Evolutionary conservation across 2,329 filamentous ascomycete genomes (phyloP).

Genomic region (Alternaria sp.): DNA sequence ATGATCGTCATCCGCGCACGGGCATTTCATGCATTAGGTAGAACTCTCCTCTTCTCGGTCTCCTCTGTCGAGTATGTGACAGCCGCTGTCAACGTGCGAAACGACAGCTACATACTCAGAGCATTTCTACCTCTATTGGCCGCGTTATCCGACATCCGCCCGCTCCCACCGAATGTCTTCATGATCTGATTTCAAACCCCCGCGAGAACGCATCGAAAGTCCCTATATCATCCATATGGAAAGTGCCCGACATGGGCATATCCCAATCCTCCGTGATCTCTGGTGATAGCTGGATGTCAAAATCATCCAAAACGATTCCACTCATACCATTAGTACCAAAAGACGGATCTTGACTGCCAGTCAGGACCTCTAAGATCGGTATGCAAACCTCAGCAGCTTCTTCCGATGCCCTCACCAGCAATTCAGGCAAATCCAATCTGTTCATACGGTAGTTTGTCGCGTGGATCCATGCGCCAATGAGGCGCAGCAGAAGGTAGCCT

Average conservation of each 20-base stretch:
- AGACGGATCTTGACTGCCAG: conserved; percentile 10
- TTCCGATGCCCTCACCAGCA: conserved; percentile 30
- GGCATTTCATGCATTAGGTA: conserved; percentile 18
- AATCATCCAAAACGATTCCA: not conserved
- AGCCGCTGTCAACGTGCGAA: conserved; percentile 18
- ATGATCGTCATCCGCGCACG: conserved; percentile 25
- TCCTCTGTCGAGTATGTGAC: conserved; percentile 5
- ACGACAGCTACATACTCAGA: not conserved
- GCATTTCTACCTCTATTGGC: not conserved
- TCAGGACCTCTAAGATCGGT: conserved; percentile 33
- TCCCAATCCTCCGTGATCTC: conserved; percentile 33
- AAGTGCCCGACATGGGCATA: conserved; percentile 27
- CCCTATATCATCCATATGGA: conserved; percentile 18
- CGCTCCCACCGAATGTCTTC: not conserved
- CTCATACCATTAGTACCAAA: not conserved
- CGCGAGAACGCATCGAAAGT: conserved; percentile 12
- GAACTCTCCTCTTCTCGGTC: not conserved
- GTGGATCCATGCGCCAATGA: conserved; percentile 36
- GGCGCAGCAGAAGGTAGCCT: conserved; percentile 38
- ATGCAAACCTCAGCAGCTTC: conserved; percentile 28
- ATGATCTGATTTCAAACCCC: not conserved
- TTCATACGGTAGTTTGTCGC: conserved; percentile 25
- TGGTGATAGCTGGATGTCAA: conserved; percentile 20
- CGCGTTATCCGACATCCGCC: not conserved
- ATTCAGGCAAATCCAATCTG: conserved; percentile 21